Conservation (phyloP, 163 green algal species). For the Coccomyxa subellipsoidea region DNA sequence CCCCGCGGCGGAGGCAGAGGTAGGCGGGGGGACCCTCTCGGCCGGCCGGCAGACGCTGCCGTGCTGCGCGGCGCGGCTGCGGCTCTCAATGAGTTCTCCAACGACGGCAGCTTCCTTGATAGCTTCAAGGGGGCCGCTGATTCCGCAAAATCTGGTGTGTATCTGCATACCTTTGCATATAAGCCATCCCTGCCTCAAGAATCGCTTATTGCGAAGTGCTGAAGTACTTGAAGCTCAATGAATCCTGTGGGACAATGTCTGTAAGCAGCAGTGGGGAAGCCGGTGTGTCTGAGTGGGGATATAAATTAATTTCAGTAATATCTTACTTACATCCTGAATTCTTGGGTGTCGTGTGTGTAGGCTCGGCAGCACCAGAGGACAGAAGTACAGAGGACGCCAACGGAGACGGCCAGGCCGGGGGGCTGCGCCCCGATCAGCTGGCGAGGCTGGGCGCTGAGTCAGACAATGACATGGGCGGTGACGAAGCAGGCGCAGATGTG, state of each 20-base stretch:
- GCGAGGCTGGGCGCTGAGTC: background rate
- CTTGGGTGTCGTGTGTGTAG: too few species aligned
- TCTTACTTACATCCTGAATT: too few species aligned
- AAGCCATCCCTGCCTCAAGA: too few species aligned
- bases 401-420: background rate
- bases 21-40: background rate
- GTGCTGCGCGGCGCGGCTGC: background rate
- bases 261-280: too few species aligned
- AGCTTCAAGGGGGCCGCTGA: conserved; percentile 30
- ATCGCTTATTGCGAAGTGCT: too few species aligned
- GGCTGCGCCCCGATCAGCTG: background rate
- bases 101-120: conserved; percentile 74
- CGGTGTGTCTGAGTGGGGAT: too few species aligned
- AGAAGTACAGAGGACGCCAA: background rate
- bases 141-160: background rate
- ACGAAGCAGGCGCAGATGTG: background rate
- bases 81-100: conserved; percentile 61
- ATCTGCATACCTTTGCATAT: background rate
- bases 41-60: background rate
- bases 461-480: background rate
- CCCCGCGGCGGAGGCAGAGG: too few species aligned
- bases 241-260: too few species aligned
- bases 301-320: too few species aligned
- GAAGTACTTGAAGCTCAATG: too few species aligned
- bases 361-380: too few species aligned